phyloP scores from a whole-genome alignment of 2,329 filamentous ascomycete species.

The Hypomyces rosellus region DNA sequence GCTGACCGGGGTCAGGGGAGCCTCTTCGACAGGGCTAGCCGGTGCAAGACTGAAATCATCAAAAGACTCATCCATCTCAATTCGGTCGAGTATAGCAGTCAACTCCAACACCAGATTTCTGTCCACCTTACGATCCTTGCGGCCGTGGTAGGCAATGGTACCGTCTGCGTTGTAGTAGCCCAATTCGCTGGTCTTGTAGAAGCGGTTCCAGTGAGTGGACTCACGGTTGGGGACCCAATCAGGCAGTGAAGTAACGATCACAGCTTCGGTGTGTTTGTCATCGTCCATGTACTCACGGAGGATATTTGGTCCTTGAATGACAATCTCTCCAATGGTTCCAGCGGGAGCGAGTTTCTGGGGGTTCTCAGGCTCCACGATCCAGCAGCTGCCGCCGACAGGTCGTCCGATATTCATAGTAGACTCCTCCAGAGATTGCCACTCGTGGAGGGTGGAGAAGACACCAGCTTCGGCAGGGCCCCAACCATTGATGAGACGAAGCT shows the following conservation, averaged over 20 bases:
- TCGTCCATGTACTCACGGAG: background rate
- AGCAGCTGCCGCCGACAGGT: background rate
- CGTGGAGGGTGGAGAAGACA: background rate
- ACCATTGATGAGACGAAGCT: conserved; percentile 1
- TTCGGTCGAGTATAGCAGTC: background rate
- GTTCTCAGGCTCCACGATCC: conserved; percentile 6
- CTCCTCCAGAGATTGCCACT: background rate
- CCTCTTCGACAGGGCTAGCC: too few species aligned
- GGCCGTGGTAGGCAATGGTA: background rate
- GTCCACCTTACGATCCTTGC: conserved; percentile 9
- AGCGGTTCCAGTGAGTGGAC: background rate
- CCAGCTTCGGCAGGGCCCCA: conserved; percentile 8
- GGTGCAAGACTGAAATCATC: too few species aligned
- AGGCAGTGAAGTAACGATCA: background rate
- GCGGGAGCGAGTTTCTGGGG: background rate
- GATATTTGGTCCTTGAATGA: conserved; percentile 3
- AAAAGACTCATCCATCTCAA: background rate
- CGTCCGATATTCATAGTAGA: conserved; percentile 3
- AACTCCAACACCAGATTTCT: conserved; percentile 1
- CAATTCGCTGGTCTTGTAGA: conserved; percentile 5
- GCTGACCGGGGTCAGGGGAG: background rate
- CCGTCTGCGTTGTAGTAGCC: conserved; percentile 5
- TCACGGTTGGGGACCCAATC: conserved; percentile 1
- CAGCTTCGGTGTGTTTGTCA: background rate
- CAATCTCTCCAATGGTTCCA: conserved; percentile 3